Base-by-base conservation (phyloP, 768 basidiomycete species). In the Kwoniella newhampshirensis region DNA sequence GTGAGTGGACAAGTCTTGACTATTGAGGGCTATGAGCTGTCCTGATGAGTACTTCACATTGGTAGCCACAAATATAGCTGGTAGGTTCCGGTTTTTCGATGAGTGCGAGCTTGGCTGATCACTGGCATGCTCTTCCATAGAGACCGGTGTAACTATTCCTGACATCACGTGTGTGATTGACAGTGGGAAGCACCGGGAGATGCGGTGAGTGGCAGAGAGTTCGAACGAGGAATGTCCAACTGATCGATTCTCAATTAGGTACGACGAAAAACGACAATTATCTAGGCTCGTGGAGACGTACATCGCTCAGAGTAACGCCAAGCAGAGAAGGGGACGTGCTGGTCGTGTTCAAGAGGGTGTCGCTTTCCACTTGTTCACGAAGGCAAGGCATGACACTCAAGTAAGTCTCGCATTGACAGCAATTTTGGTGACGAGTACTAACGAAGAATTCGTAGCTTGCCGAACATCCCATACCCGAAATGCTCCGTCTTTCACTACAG, bases 161-260 rank as follows among this genome's bases (percentile, higher is more conserved):
- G 96, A 99, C 67, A 89, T 96, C 57, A 94, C 92, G 8, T 92
- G 91, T 64, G 94, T 97, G 21, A 91, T 98, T 58, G 94, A 99
- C 70, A 84, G 86, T 0, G 92, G 93, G 45, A 91, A 89, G 68
- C 91, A 96, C 73, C 82, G 90, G 63, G 92, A 96, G 79, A 96
- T 96, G 87, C 84, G 87, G 86, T 58, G 39, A 46, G 56, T 15
- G 13, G n/a, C n/a, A n/a, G n/a, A n/a, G n/a, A n/a, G n/a, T n/a
- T n/a, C n/a, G n/a, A n/a, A n/a, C n/a, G n/a, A n/a, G n/a, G n/a
- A n/a, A n/a, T n/a, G 6, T 32, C 32, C 13, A 32, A 32, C 32
- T 6, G 7, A 6, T 32, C 32, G 13, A 32, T 6, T 32, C n/a
- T n/a, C n/a, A 3, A 20, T 21, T 63, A 90, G 88, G 64, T 97